A percentile compares a stretch with the other conserved stretches of the same genome.
These are phyloP conservation scores for Bidens hawaiensis DNA, from an alignment of 140 eudicot genomes.

Conservation along the genomic window DNA sequence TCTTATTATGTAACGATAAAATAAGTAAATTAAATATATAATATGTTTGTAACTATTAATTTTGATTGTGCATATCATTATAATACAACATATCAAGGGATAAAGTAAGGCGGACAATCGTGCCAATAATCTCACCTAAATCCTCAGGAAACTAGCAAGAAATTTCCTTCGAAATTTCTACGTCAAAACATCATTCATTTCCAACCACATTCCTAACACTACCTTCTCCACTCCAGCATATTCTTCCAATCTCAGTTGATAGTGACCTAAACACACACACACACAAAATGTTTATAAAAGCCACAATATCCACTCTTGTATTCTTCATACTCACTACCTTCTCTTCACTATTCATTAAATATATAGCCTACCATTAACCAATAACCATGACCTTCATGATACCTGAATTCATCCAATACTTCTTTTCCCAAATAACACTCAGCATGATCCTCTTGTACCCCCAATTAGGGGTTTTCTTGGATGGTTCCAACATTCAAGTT, in stretches of 20 bases:
- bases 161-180: conserved; percentile 12
- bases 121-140: background rate
- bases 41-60: background rate
- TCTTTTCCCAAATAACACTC: conserved; percentile 17
- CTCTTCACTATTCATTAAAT: background rate
- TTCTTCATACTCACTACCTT: conserved; percentile 4
- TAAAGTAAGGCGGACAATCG: background rate
- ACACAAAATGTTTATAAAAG: conserved; percentile 1
- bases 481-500: conserved; percentile 15
- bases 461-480: background rate
- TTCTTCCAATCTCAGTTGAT: background rate
- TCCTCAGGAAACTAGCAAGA: conserved; percentile 13
- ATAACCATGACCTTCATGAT: conserved; percentile 20
- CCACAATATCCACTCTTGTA: background rate
- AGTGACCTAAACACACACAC: background rate
- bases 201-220: conserved; percentile 16
- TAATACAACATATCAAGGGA: background rate
- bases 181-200: conserved; percentile 5
- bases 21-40: no score
- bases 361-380: background rate
- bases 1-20: no score
- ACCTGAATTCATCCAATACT: conserved; percentile 25
- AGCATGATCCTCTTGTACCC: conserved; percentile 12
- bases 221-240: background rate
- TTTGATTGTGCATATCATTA: background rate